Evolutionary conservation across 768 basidiomycete genomes (phyloP), one percentile per base, ranked within the genome.

Genomic region (Chlorophyllum brunneum): DNA sequence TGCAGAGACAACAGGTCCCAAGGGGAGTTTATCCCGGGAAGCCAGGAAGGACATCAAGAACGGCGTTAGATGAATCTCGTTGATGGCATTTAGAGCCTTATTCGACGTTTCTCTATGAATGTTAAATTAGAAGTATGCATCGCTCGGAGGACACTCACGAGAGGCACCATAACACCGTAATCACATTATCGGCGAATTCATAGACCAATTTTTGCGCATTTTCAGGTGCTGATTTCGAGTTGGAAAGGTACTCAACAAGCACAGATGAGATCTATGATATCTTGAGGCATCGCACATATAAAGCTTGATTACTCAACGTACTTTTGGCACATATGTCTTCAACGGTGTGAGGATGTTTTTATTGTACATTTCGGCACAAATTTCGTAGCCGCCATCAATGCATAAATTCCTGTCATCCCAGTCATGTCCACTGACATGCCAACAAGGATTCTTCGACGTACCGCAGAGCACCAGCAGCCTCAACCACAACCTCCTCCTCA

Each of bases 281-380:
- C 31, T 1, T 27, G 26, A 36, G 13, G 27, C 15, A 47, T 8
- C 9, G 11, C 16, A 30, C 4, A 22, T 22, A 22, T 8, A n/a
- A 18, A 3, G 20, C 13, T 37, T 15, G 26, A 5, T 22, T 6
- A 31, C 2, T 23, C 5, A 24, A 15, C 65, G 36, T 57, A 90
- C 92, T 74, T 92, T 93, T 5, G 88, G 85, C 15, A 93, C 75
- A 60, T 92, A 89, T 0, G 79, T 76, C 59, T 76, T 82, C 53
- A 93, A 67, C 2, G 90, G 89, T 5, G 83, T 77, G 44, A 97
- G 73, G 39, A 97, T 85, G 59, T 90, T 91, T 72, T 97, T 97
- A 67, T 98, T 97, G 71, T 87, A 95, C 91, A 98, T 95, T 67
- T 97, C 92, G 1, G 88, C 92, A 61, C 94, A 95, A 41, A 97